Conservation (phyloP, 1,139 yeast species). For the Magnusiomyces paraingens region DNA sequence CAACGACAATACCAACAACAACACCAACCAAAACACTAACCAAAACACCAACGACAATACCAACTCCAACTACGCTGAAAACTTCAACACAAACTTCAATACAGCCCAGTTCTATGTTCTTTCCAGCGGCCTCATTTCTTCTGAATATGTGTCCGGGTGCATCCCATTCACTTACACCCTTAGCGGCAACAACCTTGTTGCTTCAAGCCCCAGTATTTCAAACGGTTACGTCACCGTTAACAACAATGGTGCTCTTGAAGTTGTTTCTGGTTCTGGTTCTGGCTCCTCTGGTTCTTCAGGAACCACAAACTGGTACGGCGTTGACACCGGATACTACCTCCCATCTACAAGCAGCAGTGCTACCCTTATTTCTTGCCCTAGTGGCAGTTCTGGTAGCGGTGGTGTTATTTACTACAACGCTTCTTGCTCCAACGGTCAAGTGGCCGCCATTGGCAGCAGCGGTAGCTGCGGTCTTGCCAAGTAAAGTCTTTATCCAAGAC, state of each 20-base stretch:
- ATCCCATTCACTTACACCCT: background rate
- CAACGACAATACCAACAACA: background rate
- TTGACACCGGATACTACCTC: background rate
- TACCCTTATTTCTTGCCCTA: constrained; percentile 3
- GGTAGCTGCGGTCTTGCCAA: background rate
- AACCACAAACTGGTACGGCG: background rate
- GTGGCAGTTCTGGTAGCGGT: background rate
- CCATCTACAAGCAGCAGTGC: background rate
- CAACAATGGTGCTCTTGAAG: background rate
- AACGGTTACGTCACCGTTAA: background rate
- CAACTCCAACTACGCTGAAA: background rate
- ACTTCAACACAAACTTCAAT: background rate
- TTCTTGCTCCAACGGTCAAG: background rate
- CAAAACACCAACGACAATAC: background rate
- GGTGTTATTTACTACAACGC: background rate
- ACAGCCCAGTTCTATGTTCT: background rate
- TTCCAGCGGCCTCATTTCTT: background rate
- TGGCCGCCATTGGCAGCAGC: background rate
- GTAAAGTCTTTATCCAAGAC: background rate
- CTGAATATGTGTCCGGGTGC: background rate
- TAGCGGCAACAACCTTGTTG: background rate
- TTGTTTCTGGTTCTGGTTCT: background rate
- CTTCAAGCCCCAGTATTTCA: background rate
- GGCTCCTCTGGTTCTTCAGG: background rate
- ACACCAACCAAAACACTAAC: background rate